These are phyloP conservation scores for Angomonas ambiguus DNA, from an alignment of 208 protist species.

Conservation along the genomic window DNA sequence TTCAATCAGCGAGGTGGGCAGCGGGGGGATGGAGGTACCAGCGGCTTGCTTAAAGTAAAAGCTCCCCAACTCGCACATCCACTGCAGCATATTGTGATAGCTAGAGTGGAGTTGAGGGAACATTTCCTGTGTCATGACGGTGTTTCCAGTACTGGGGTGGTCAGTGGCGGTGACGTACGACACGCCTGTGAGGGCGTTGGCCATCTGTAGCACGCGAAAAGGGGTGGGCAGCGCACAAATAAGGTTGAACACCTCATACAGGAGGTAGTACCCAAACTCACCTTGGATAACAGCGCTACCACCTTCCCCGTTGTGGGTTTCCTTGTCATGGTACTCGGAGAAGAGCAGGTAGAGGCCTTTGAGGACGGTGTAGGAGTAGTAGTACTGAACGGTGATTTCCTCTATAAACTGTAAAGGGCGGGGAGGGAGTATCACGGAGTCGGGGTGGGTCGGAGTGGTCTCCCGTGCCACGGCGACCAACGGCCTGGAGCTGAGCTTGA, in stretches of 20 bases:
- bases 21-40: conserved; percentile 4
- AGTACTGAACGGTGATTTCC: conserved; percentile 3
- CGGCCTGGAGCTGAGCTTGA: not conserved
- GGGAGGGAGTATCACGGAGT: too few species aligned
- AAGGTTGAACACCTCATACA: conserved; percentile 23
- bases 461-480: too few species aligned
- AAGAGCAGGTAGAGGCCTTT: not conserved
- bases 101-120: conserved; percentile 17
- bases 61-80: conserved; percentile 26
- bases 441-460: too few species aligned
- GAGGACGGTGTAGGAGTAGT: not conserved
- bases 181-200: conserved; percentile 24
- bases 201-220: conserved; percentile 19
- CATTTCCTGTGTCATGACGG: not conserved
- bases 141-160: too few species aligned
- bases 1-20: conserved; percentile 15
- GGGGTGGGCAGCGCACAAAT: conserved; percentile 30
- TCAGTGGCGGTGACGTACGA: too few species aligned
- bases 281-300: not conserved
- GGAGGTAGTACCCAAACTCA: conserved; percentile 14
- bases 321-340: too few species aligned
- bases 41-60: conserved; percentile 19
- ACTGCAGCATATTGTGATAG: conserved; percentile 38
- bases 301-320: not conserved
- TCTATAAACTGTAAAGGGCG: not conserved